Evolutionary conservation across 352 stramenopile species (phyloP).

Genomic region (Phytophthora aleatoria): DNA sequence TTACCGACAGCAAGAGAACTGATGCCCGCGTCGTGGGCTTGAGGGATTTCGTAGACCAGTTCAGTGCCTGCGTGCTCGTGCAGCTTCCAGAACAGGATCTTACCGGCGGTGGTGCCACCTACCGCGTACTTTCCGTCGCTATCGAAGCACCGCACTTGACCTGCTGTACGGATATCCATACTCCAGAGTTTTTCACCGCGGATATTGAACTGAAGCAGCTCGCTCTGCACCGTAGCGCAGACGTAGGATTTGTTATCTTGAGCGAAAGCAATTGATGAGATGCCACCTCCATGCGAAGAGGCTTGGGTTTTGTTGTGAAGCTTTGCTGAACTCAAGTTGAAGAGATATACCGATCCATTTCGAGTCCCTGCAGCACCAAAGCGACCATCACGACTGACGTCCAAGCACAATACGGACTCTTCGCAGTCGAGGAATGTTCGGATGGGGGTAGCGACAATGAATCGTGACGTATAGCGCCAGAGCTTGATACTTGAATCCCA

Average conservation of each 20-base stretch:
- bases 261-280: conserved; percentile 62
- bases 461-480: conserved; percentile 67
- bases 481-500: conserved; percentile 82
- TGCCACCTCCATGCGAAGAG: conserved; percentile 38
- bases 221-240: conserved; percentile 74
- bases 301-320: conserved; percentile 44
- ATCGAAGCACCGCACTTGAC: conserved; percentile 71
- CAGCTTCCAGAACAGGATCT: conserved; percentile 75
- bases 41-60: conserved; percentile 63
- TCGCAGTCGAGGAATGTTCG: conserved; percentile 66
- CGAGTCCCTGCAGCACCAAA: conserved; percentile 57
- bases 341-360: conserved; percentile 64
- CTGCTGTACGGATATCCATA: conserved; percentile 54
- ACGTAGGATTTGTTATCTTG: conserved; percentile 57
- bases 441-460: conserved; percentile 54
- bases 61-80: conserved; percentile 44
- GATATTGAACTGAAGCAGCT: conserved; percentile 65
- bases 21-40: conserved; percentile 67
- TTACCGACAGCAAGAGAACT: conserved; percentile 60
- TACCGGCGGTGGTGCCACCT: conserved; percentile 63
- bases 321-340: conserved; percentile 35
- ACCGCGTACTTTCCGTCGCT: conserved; percentile 77
- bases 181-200: conserved; percentile 50
- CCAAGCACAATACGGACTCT: conserved; percentile 70
- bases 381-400: conserved; percentile 58